Evolutionary conservation across 495 filamentous ascomycete species (phyloP), one percentile per base, ranked within the genome.

Genomic region (Alectoria sarmentosa): DNA sequence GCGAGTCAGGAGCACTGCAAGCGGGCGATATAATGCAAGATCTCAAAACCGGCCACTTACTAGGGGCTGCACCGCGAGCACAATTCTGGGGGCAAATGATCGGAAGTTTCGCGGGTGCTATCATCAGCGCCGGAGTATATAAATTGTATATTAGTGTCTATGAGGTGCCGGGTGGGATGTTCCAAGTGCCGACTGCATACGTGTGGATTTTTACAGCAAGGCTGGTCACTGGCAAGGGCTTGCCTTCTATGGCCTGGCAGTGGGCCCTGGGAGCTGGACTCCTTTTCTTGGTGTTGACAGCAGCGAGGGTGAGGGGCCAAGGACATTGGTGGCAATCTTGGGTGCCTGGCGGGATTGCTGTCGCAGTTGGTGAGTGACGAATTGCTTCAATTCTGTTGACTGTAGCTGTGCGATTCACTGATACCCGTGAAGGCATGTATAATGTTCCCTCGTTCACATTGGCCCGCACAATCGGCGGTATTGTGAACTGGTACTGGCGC

Each of bases 11-110:
- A 30, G 94, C 94, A 10, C 79, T 96, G 39, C 95, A 99, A 77
- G 95, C 94, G 5, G 94, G 94, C 17, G 94, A 99, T 73, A 86
- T 99, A 72, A 92, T 99, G 89, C 94, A 99, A 70, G 94, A 99
- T 72, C 83, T 99, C 39, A 99, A 99, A 74, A 96, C 94, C 0
- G 94, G 94, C 6, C 91, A 99, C 75, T 78, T 99, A 1, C 81
- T 99, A 5, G 91, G 92, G 19, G 94, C 94, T 13, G 84, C 91
- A 15, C 94, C 95, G 19, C 93, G 88, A 62, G 95, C 95, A 1
- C 94, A 99, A 70, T 98, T 99, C 75, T 96, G 88, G 76, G 94
- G 94, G 2, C 95, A 98, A 72, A 86, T 98, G 26, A 91, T 99
- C 57, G 94, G 94, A 15, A 89, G 86, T 48, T 82, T 90, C 1